Base-by-base conservation (phyloP, 2,329 filamentous ascomycete species). In the Sordariomycetes sp. region DNA sequence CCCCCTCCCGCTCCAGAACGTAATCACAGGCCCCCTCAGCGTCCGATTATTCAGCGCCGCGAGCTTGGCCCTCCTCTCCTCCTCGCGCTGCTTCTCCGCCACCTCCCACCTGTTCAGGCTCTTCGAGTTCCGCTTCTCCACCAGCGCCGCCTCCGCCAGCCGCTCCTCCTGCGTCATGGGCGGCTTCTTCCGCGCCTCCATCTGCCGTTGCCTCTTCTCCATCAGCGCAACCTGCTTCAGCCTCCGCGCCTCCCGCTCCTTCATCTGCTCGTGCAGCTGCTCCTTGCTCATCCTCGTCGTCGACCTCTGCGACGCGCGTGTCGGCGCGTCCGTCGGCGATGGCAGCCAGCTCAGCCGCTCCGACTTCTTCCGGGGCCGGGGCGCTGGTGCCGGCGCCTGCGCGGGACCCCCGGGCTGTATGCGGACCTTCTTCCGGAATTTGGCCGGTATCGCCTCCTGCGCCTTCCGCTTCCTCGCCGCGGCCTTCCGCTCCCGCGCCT, bases 61-160 rank as follows among this genome's bases (percentile, higher is more conserved):
- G 53, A 97, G 76, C 71, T 87, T 92, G 48, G 85, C 87, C 61
- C 84, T 81, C 60, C 92, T 81, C 66, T 95, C 88, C 64, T 92
- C 89, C 62, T 91, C 87, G 59, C 92, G 84, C 67, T 87, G 84
- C 71, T 90, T 90, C 72, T 99, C 94, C 7, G 90, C 89, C 69
- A 90, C 87, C 69, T 97, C 91, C 91, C 92, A 97, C 58, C 89
- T 80, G 66, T 92, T 96, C 65, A 96, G 73, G 69, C 87, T 97
- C 76, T 89, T 95, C 63, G 86, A 81, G 69, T 99, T 96, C 64
- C 85, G 78, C 69, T 87, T 86, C 70, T 97, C 94, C 7, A 95
- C 85, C 56, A 85, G 74, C 20, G 86, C 89, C 1, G 91, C 91
- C 70, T 95, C 89, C 32, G 82, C 85, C 32, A 96, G 76, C 42